Base-by-base conservation (phyloP, 768 basidiomycete species). In the Tubosaeta sp. region DNA sequence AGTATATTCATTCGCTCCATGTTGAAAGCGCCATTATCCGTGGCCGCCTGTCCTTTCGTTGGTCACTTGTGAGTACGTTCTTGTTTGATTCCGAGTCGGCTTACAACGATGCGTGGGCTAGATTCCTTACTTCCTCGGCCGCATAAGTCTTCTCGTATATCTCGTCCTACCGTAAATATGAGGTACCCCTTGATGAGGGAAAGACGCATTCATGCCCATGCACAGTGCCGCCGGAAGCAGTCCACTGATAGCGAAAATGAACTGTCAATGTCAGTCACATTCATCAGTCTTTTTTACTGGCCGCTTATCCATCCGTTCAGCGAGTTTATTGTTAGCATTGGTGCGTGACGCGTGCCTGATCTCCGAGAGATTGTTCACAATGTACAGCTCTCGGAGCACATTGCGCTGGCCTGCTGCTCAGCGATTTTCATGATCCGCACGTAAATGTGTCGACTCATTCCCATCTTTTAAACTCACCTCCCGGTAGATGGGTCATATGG, bases 401-500 rank as follows among this genome's bases (percentile, higher is more conserved):
- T 54, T 11, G 39, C 53, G 6, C 6, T 67, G 1, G 63, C 39
- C 16, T 60, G 65, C 26, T 52, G 58, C 25, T 67, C 65, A 0
- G 54, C 34, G 1, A 65, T 58, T 48, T 56, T 65, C 27, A 50
- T 56, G 53, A 56, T 65, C 44, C 61, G 66, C 50, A 51, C 65
- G 64, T 68, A 46, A 43, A 62, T 34, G 10, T 34, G 13, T 34
- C 10, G 5, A 34, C 33, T 34, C 13, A 14, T 34, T 22, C 22
- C 22, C 22, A 3, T 22, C 33, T 22, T 22, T 34, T 14, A 14
- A 9, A 13, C 33, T 11, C 13, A 10, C 10, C 1, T 11, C 33
- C 13, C 5, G 33, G 33, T 34, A 68, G 65, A 35, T 66, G 62
- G 65, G 12, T 60, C 7, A 51, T 67, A 12, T 67, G 65, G 65